Evolutionary conservation across 352 stramenopile species (phyloP), one percentile per base, ranked within the genome.

Genomic region (Elongisporangium prolatum): DNA sequence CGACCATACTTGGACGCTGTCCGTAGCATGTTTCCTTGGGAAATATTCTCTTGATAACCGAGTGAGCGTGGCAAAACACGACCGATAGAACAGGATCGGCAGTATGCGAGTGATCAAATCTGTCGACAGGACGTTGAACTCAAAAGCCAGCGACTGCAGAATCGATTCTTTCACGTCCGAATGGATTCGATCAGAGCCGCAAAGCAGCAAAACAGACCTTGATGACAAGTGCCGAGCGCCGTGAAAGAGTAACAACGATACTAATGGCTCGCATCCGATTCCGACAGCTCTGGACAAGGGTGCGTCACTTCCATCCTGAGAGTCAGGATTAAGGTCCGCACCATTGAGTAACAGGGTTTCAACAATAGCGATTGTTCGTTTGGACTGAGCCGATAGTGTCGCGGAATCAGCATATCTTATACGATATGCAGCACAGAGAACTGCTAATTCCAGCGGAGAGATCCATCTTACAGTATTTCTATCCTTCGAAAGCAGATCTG

Each of bases 401-500:
- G 28, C 28, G 5, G 28, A 40, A 40, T 40, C 1, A 40, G 9
- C 28, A 40, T 40, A 5, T 9, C 28, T 40, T 13, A 14, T 40
- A 14, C 9, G 9, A 14, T 13, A 9, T 40, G 8, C 28, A 9
- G 28, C 28, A 13, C 28, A 40, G 4, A 67, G 74, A 21, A 86
- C 51, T 10, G 71, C 74, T 16, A 81, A 47, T 11, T 68, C 14
- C 4, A 88, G 60, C 16, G 71, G 62, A 7, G 75, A 59, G 0
- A 64, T 21, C 11, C 25, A 16, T 5, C 11, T 5, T 9, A 40
- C 28, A 8, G 37, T 22, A 20, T 48, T 13, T 57, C 18, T 0
- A 14, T 11, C 4, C 1, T 28, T 5, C 4, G 25, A 34, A 9
- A 11, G 16, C 28, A 3, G 7, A 37, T 56, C 48, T 24, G 16